phyloP scores from a whole-genome alignment of 2,329 filamentous ascomycete genomes.

The Myriosclerotinia scirpicola region DNA sequence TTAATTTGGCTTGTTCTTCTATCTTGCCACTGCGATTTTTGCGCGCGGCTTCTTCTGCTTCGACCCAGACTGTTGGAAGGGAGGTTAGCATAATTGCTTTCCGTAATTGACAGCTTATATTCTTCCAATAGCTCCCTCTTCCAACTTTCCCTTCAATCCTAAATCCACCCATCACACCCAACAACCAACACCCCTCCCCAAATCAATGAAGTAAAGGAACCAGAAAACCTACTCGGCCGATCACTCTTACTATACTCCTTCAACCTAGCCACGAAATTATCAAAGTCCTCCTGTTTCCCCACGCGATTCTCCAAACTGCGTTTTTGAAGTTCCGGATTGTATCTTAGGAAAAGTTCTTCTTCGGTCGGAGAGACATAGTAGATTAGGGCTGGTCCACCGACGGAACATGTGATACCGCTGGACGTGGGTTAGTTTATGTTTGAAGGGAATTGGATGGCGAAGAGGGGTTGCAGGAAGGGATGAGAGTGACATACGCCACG shows the following conservation, averaged over 20 bases:
- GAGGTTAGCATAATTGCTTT: neutral
- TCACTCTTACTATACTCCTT: slow-evolving; percentile 90
- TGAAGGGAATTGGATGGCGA: neutral
- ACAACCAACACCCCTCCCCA: neutral
- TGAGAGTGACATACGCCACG: slow-evolving; percentile 55
- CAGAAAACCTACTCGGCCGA: slow-evolving; percentile 71
- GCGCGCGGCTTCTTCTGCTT: slow-evolving; percentile 45
- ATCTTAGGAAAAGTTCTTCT: slow-evolving; percentile 87
- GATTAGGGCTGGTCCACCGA: slow-evolving; percentile 84
- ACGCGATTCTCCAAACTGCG: slow-evolving; percentile 77
- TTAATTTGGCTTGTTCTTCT: slow-evolving; percentile 41
- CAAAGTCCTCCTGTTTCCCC: slow-evolving; percentile 79
- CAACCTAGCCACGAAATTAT: slow-evolving; percentile 78
- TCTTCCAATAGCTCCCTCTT: slow-evolving; percentile 7
- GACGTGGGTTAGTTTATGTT: slow-evolving; percentile 24
- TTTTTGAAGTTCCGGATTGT: slow-evolving; percentile 93
- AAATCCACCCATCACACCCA: neutral
- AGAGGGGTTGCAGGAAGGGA: neutral
- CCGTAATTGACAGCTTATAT: neutral
- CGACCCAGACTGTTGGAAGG: slow-evolving; percentile 47
- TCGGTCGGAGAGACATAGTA: slow-evolving; percentile 80
- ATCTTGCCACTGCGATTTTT: slow-evolving; percentile 43
- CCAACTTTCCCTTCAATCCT: neutral
- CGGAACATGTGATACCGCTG: slow-evolving; percentile 69
- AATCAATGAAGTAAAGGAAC: neutral